These are phyloP conservation scores for Lantana camara DNA, from an alignment of 257 asterid species.

Conservation along the genomic window DNA sequence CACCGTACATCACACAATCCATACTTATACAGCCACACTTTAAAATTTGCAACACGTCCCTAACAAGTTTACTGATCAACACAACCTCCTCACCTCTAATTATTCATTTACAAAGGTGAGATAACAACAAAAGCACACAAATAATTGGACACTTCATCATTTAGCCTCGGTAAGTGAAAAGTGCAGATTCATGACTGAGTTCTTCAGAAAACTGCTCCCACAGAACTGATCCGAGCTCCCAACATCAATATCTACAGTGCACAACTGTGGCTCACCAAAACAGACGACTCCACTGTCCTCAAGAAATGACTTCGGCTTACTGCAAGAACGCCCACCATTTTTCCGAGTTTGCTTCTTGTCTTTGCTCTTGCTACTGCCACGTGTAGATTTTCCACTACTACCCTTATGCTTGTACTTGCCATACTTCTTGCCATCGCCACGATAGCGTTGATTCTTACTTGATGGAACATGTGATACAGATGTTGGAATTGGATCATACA, in stretches of 20 bases:
- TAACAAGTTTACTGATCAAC: constrained; percentile 15
- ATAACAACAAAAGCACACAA: constrained; percentile 13
- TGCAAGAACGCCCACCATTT: constrained; percentile 41
- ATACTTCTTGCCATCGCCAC: constrained; percentile 52
- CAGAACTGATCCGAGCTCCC: constrained; percentile 41
- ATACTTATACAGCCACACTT: no score
- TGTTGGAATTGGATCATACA: constrained; percentile 90
- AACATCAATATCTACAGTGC: constrained; percentile 31
- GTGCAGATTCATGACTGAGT: constrained; percentile 39
- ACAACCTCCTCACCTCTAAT: constrained; percentile 21
- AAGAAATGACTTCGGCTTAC: constrained; percentile 44
- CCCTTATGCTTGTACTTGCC: constrained; percentile 78
- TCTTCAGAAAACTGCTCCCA: constrained; percentile 53
- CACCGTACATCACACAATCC: no score
- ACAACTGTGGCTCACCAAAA: constrained; percentile 28
- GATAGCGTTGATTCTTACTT: constrained; percentile 52
- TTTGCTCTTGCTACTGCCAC: constrained; percentile 62
- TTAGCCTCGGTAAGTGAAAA: constrained; percentile 53
- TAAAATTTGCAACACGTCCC: background rate
- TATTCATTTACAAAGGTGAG: constrained; percentile 39
- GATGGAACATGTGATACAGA: constrained; percentile 78
- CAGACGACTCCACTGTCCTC: constrained; percentile 27
- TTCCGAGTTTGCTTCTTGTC: constrained; percentile 74
- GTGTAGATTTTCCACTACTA: constrained; percentile 62
- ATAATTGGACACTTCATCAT: constrained; percentile 20